These are phyloP conservation scores for Eucalyptus regnans DNA, from an alignment of 345 rosid genomes.

Conservation along the genomic window DNA sequence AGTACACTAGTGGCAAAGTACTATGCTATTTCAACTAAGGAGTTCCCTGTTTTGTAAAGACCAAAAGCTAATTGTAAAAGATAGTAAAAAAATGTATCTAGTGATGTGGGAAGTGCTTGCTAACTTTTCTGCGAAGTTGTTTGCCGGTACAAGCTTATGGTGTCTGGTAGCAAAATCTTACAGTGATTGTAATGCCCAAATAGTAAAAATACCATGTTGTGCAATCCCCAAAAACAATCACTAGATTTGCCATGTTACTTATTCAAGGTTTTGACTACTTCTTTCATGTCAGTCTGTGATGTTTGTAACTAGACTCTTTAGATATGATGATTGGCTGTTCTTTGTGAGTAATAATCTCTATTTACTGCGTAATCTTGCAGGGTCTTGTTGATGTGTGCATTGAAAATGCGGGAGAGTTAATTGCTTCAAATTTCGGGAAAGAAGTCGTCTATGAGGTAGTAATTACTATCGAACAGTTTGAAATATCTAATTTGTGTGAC, in stretches of 20 bases:
- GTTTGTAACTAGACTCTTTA: neutral
- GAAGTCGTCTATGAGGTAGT: conserved; percentile 73
- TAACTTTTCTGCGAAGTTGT: neutral
- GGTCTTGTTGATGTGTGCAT: conserved; percentile 50
- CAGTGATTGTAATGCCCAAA: neutral
- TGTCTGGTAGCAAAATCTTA: neutral
- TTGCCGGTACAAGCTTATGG: neutral
- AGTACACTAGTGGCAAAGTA: neutral
- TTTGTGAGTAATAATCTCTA: neutral
- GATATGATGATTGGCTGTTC: neutral
- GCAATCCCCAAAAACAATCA: neutral
- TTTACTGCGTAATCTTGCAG: conserved; percentile 31
- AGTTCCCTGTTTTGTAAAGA: neutral
- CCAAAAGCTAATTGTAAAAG: neutral
- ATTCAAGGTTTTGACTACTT: neutral
- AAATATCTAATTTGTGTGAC: neutral
- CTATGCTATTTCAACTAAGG: neutral
- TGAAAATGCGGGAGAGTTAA: conserved; percentile 57
- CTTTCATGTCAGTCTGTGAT: neutral
- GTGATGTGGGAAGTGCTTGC: neutral
- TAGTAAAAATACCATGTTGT: neutral
- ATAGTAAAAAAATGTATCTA: neutral
- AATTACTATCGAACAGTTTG: neutral
- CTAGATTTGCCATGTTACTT: neutral
- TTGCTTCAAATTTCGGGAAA: conserved; percentile 66